Evolutionary conservation across 495 filamentous ascomycete species (phyloP), one percentile per base, ranked within the genome.

Genomic region (Acidiella bohemica): DNA sequence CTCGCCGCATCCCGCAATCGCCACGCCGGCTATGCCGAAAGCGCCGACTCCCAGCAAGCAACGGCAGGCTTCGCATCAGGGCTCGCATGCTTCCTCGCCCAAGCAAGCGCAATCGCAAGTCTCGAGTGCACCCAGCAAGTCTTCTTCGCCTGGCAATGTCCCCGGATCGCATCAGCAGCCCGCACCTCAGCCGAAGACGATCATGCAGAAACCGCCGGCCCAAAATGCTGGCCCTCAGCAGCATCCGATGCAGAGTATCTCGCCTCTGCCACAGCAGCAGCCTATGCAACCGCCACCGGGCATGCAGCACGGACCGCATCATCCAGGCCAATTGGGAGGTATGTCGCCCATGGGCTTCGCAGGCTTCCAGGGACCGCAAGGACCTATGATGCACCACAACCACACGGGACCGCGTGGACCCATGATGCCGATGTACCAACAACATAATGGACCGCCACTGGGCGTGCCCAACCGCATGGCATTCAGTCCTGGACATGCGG

Each of bases 11-110:
- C 66, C 86, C 25, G 60, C 77, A 21, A 68, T 82, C 46, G 78
- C 84, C 16, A 87, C 82, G 4, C 87, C 90, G 4, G 75, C 74
- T 26, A 61, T 92, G 28, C 80, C 88, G 1, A 94, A 94, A 57
- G 75, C 75, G 29, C 73, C 84, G 3, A 87, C 84, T 17, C 82
- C 85, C 11, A 39, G 32, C 14, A 76, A 71, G 32, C 65, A 72
- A 24, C 76, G 85, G 13, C 83, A 86, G 41, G 53, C 72, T 18
- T 93, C 88, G 11, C 82, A 88, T 39, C 84, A 93, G 57, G 83
- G 75, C 22, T 80, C 81, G 17, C 75, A 72, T 54, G 70, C 60
- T 29, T 81, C 74, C 7, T 81, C 80, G 35, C 81, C 74, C 31
- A 81, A 70, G 58, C 77, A 65, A 26, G 66, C 64, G 14, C 71